Base-by-base conservation (phyloP, 2,329 filamentous ascomycete genomes). In the Ophiostoma sp. region DNA sequence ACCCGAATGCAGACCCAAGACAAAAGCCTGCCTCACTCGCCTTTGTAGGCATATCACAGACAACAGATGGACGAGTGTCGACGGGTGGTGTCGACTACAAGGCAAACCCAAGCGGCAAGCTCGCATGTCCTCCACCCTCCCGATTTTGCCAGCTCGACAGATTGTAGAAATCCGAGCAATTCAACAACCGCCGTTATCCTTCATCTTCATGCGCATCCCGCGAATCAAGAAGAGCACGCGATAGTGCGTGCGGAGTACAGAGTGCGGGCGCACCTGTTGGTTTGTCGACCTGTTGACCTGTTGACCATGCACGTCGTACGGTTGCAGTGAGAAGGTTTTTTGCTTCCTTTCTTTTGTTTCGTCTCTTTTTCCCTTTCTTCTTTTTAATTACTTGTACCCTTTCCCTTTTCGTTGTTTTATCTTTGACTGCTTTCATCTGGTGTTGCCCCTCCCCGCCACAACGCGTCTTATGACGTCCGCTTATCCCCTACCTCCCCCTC, bases 381-480 rank as follows among this genome's bases (percentile, higher is more conserved):
- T 17, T 50, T 19, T 48, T 42, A 12, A 12, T 17, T 12, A 4
- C 17, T 50, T 50, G 3, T 50, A 15, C 8, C 9, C 12, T 25
- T 45, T 28, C 33, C 42, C 15, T 36, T 39, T 39, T 25, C 50
- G 12, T 69, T 52, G 19, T 17, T 33, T 50, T 12, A n/a, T 52
- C 42, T 11, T n/a, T 15, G 15, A 22, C 33, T 63, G 33, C 68
- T 57, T 39, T 39, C 48, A 28, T 45, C 50, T 42, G 42, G 69
- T 57, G 33, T 55, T 57, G n/a, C 69, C 52, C 36, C 52, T 59
- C 69, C 69, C 69, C 50, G 12, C 33, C 33, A 25, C 15, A 45
- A 42, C 33, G 12, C 25, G 69, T 70, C 69, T 59, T 42, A 70
- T 70, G 69, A 70, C 69, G 68, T 50, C 17, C 39, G 45, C 19